phyloP scores from a whole-genome alignment of 805 yeast genomes.

The Candida takata region DNA sequence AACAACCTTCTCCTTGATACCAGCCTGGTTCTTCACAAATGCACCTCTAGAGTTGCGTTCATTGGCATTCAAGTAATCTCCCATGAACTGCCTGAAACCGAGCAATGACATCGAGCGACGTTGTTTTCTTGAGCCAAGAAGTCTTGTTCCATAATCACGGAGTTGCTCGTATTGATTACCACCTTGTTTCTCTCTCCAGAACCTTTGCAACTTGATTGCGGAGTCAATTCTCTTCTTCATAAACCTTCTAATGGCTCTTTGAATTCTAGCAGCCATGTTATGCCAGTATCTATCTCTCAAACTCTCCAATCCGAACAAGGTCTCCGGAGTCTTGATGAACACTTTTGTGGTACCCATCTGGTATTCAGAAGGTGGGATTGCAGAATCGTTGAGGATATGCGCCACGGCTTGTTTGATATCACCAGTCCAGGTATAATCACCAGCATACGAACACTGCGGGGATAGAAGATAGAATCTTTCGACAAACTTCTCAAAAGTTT shows the following conservation, averaged over 20 bases:
- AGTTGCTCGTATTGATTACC: constrained; percentile 80
- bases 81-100: constrained; percentile 85
- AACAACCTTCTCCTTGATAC: constrained; percentile 60
- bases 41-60: constrained; percentile 71
- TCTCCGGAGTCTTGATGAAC: constrained; percentile 94
- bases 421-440: constrained; percentile 63
- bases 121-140: constrained; percentile 72
- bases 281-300: constrained; percentile 98
- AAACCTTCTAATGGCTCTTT: constrained; percentile 91
- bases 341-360: constrained; percentile 91
- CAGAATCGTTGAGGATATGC: constrained; percentile 48
- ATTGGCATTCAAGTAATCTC: constrained; percentile 89
- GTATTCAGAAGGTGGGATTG: constrained; percentile 73
- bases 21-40: constrained; percentile 60
- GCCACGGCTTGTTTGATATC: constrained; percentile 47
- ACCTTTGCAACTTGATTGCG: constrained; percentile 72
- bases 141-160: constrained; percentile 73
- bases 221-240: constrained; percentile 77
- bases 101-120: constrained; percentile 82
- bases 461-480: constrained; percentile 89
- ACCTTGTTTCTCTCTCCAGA: constrained; percentile 73
- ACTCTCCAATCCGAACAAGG: constrained; percentile 89
- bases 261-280: constrained; percentile 95
- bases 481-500: constrained; percentile 91
- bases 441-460: constrained; percentile 88